Base-by-base conservation (phyloP, 1,284 basidiomycete species). In the Rhodotorula sp. region DNA sequence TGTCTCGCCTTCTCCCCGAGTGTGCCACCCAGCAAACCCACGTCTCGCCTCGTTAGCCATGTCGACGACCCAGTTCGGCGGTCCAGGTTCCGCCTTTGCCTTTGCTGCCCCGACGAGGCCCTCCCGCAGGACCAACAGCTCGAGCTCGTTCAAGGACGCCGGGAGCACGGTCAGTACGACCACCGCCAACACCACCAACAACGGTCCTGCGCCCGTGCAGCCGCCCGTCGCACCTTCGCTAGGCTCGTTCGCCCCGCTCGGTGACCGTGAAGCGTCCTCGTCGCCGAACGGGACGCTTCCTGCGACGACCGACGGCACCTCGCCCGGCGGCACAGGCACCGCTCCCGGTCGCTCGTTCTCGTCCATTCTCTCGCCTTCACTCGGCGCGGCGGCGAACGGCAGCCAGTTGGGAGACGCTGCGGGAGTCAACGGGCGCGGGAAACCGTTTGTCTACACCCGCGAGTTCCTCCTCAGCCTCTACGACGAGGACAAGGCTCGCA, bases 401-500 rank as follows among this genome's bases (percentile, higher is more conserved):
- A 62, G 51, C 2, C 21, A 5, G 34, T 26, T 43, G 51, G 58
- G 52, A 29, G 65, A 58, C 5, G 51, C n/a, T 20, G 62, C n/a
- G 8, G 21, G 7, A 6, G 59, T 31, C 48, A 51, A 3, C 21
- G 14, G 31, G 20, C 10, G 34, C 43, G 56, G 62, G 15, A 68
- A 72, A 52, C 75, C 75, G 23, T 76, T 76, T 65, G 73, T 75
- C 26, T 76, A 76, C 62, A 69, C 75, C 67, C 58, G 75, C 54
- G 75, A 76, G 43, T 72, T 76, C 54, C 61, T 76, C 48, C 65
- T 76, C 26, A 69, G 70, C 60, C 64, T 76, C 4, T 76, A 76
- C 65, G 75, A 76, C 69, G 68, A 74, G 57, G 73, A 76, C 39
- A 76, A 76, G 71, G 75, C 75, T 3, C 64, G 48, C 59, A 65